Evolutionary conservation across 2,329 filamentous ascomycete genomes (phyloP).

Genomic region (Venturia pyrina): DNA sequence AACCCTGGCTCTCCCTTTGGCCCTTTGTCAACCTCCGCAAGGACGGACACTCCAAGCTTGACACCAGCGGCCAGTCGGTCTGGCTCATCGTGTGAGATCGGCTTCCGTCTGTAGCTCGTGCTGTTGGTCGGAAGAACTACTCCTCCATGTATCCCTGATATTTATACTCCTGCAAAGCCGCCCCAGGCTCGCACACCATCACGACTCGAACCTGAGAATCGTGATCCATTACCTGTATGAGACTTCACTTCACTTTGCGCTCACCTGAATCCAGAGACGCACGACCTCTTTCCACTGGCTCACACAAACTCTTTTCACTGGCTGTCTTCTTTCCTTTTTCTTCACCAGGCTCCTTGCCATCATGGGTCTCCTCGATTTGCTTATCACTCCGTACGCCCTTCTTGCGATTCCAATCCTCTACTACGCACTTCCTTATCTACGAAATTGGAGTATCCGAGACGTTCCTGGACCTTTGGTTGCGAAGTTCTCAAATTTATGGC

Average conservation of each 20-base stretch:
- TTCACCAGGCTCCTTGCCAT: background rate
- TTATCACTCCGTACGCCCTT: conserved; percentile 20
- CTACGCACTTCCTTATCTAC: conserved; percentile 51
- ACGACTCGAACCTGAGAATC: background rate
- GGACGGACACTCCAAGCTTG: too few species aligned
- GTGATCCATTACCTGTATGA: background rate
- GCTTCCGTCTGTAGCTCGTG: background rate
- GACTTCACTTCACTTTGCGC: background rate
- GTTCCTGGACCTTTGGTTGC: conserved; percentile 57
- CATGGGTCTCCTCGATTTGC: conserved; percentile 3
- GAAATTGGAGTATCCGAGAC: conserved; percentile 43
- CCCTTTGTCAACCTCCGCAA: background rate
- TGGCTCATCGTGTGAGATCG: background rate
- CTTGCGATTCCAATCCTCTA: conserved; percentile 40
- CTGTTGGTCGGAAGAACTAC: background rate
- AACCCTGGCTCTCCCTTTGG: background rate
- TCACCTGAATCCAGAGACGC: background rate
- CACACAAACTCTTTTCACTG: too few species aligned
- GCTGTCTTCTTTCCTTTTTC: background rate
- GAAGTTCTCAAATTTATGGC: conserved; percentile 70
- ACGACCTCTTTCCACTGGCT: too few species aligned
- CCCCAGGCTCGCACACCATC: background rate
- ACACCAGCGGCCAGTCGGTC: background rate
- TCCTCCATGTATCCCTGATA: too few species aligned
- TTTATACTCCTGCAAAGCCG: background rate